Base-by-base conservation (phyloP, 768 basidiomycete species). In the Rhodocollybia butyracea region DNA sequence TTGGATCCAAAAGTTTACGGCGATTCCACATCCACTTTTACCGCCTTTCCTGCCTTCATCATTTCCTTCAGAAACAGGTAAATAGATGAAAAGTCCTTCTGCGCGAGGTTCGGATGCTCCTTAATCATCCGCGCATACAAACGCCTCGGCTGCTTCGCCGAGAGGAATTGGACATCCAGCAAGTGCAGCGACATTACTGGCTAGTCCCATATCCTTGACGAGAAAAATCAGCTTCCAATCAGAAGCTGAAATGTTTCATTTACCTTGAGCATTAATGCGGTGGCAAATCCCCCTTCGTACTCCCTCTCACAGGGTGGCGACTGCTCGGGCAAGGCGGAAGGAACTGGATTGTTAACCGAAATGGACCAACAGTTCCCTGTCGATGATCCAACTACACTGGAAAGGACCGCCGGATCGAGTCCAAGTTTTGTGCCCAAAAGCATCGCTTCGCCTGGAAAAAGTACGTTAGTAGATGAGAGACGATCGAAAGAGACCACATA, bases 381-480 rank as follows among this genome's bases (percentile, higher is more conserved):
- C 58, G 86, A 88, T 64, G 79, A 93, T 66, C 94, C 94, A 59
- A 96, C 85, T 3, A 95, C 91, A 5, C 83, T 78, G 3, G 93
- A 88, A 21, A 96, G 78, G 29, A 94, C 75, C 8, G 77, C 76
- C 17, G 92, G 82, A 43, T 91, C 79, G 54, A 96, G 71, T 2
- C 93, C 94, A n/a, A 95, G 72, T 55, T 80, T 85, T 67, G 84
- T 79, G 3, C 94, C 94, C 10, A 95, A 77, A 4, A 94, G 70
- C 93, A 96, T 95, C 3, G 88, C 92, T 69, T 96, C 94, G n/a
- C 81, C 88, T n/a, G n/a, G n/a, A n/a, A n/a, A n/a, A n/a, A n/a
- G n/a, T n/a, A n/a, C n/a, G n/a, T n/a, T n/a, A n/a, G n/a, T n/a
- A n/a, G n/a, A n/a, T n/a, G n/a, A n/a, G n/a, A n/a, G n/a, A n/a